Evolutionary conservation across 2,329 filamentous ascomycete species (phyloP).

Genomic region (Mycosphaerella arachidis): DNA sequence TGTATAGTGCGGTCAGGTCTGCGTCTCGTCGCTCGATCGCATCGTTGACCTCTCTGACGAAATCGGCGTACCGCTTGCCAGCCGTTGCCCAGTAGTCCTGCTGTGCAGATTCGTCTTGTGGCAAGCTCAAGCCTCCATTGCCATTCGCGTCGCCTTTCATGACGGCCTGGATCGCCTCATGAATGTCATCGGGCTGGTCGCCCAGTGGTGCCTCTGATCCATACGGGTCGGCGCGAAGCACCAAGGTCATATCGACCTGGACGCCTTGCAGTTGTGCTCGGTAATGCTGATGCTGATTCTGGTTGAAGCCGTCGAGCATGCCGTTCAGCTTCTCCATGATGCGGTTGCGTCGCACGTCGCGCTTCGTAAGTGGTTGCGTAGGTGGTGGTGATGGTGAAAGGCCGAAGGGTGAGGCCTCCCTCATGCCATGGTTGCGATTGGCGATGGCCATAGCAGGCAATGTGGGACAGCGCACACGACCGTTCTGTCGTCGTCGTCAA

Average conservation of each 20-base stretch:
- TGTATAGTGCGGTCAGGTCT: constrained; percentile 71
- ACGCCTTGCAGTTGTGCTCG: constrained; percentile 84
- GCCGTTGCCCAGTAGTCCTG: constrained; percentile 63
- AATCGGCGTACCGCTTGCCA: constrained; percentile 78
- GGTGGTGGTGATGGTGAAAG: constrained; percentile 40
- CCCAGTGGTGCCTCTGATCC: constrained; percentile 60
- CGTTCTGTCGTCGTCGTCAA: not conserved
- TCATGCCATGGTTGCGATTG: constrained; percentile 13
- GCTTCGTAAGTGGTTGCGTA: constrained; percentile 61
- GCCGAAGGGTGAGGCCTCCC: constrained; percentile 18
- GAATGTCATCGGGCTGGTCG: constrained; percentile 61
- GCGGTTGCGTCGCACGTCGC: constrained; percentile 82
- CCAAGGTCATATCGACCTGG: constrained; percentile 84
- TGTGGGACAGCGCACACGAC: not conserved
- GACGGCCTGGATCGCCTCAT: constrained; percentile 51
- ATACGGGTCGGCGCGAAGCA: constrained; percentile 81
- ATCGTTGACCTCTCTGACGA: constrained; percentile 81
- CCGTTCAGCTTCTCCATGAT: constrained; percentile 73
- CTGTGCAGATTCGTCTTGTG: constrained; percentile 51
- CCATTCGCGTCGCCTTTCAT: constrained; percentile 25
- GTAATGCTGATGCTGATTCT: constrained; percentile 78
- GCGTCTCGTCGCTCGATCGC: constrained; percentile 83
- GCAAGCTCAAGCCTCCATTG: constrained; percentile 34
- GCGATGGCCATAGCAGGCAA: constrained; percentile 19
- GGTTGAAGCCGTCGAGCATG: constrained; percentile 71